Evolutionary conservation across 805 yeast genomes (phyloP).

Genomic region (Wickerhamomyces mucosus): DNA sequence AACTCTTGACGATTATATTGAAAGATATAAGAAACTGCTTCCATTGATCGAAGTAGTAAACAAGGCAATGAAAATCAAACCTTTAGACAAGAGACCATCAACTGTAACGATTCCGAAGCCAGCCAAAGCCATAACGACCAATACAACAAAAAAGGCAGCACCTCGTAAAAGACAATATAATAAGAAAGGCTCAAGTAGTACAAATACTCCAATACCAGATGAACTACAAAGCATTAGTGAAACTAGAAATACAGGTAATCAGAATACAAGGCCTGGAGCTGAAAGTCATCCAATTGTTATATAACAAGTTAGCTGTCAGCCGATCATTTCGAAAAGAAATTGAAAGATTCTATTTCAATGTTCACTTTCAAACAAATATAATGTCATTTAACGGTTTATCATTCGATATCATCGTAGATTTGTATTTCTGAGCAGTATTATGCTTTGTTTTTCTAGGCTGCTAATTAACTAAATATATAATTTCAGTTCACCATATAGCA

Average conservation of each 20-base stretch:
- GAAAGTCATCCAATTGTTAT: conserved; percentile 17
- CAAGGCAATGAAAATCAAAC: conserved; percentile 39
- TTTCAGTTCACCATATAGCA: no score
- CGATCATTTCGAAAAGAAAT: no score
- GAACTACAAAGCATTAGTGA: conserved; percentile 7
- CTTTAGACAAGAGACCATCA: conserved; percentile 59
- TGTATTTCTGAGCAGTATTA: no score
- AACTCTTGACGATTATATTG: conserved; percentile 35
- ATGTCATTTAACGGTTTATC: no score
- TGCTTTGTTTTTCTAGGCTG: no score
- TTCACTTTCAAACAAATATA: no score
- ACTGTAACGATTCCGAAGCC: conserved; percentile 42
- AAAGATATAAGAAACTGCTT: conserved; percentile 33
- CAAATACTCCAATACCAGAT: conserved; percentile 6
- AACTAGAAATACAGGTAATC: no score
- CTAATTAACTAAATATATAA: no score
- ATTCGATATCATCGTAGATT: no score
- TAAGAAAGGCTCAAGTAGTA: conserved; percentile 11
- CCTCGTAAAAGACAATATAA: conserved; percentile 13
- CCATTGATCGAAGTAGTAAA: conserved; percentile 40
- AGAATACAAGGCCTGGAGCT: conserved; percentile 8
- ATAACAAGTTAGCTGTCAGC: no score
- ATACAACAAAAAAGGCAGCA: conserved; percentile 8
- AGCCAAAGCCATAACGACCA: conserved; percentile 1
- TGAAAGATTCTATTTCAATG: no score